phyloP scores from a whole-genome alignment of 768 basidiomycete species.

The Suillus spraguei region DNA sequence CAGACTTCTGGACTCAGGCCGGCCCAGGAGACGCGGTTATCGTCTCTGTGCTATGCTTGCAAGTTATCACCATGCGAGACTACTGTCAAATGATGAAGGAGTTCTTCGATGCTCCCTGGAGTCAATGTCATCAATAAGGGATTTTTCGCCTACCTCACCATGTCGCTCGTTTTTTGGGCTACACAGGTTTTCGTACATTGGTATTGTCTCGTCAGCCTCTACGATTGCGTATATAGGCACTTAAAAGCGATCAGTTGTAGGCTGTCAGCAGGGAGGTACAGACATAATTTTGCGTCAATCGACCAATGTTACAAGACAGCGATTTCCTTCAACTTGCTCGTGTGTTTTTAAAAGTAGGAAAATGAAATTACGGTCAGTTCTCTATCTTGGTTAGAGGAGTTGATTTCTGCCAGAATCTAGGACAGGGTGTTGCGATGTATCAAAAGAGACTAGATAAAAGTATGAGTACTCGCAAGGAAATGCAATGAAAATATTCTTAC shows the following conservation, averaged over 20 bases:
- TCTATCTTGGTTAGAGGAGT: background rate
- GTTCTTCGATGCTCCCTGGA: background rate
- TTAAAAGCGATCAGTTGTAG: background rate
- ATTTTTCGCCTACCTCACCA: background rate
- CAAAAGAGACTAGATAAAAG: background rate
- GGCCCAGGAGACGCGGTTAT: background rate
- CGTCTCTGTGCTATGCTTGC: background rate
- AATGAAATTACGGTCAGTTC: background rate
- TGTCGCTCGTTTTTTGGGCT: background rate
- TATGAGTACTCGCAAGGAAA: background rate
- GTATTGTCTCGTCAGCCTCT: background rate
- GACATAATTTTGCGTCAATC: too few relatives aligned
- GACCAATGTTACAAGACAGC: background rate
- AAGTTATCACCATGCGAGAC: background rate
- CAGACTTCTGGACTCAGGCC: background rate
- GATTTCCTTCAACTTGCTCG: background rate
- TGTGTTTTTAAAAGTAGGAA: too few relatives aligned
- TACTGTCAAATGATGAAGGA: background rate
- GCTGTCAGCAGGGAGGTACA: background rate
- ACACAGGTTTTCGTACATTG: background rate
- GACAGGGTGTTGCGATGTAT: background rate
- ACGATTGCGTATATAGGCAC: background rate
- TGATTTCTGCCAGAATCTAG: background rate
- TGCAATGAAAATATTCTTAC: background rate
- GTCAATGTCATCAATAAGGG: background rate